These are phyloP conservation scores for Lactarius indigo DNA, from an alignment of 768 basidiomycete genomes.

Conservation along the genomic window DNA sequence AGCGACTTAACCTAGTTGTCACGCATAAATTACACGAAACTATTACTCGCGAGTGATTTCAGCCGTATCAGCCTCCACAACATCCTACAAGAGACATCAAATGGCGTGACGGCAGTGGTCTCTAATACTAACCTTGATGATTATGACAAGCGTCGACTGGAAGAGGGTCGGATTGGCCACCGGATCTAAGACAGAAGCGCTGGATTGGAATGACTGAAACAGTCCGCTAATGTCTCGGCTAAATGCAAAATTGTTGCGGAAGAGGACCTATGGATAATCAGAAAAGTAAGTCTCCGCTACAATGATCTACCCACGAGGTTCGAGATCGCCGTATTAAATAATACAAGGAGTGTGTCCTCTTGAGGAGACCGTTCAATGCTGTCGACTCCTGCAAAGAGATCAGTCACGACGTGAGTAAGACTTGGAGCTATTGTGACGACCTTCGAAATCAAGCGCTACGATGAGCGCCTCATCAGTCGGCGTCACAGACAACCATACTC, in stretches of 20 bases:
- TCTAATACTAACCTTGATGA: conserved; percentile 47
- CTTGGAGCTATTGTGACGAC: conserved; percentile 27
- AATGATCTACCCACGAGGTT: conserved; percentile 43
- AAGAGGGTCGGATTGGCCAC: conserved; percentile 55
- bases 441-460: conserved; percentile 65
- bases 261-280: conserved; percentile 43
- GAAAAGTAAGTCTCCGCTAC: conserved; percentile 40
- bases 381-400: conserved; percentile 44
- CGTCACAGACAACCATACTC: conserved; percentile 66
- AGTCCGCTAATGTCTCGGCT: conserved; percentile 55
- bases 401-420: background rate
- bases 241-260: conserved; percentile 41
- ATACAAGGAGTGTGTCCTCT: conserved; percentile 57
- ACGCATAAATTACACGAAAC: background rate
- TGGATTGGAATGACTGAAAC: conserved; percentile 58
- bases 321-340: conserved; percentile 64
- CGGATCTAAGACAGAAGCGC: conserved; percentile 53
- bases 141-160: conserved; percentile 54
- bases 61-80: conserved; percentile 54
- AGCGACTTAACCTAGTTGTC: background rate
- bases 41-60: conserved; percentile 53
- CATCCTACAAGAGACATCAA: conserved; percentile 41
- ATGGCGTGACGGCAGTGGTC: background rate
- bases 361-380: conserved; percentile 61
- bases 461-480: conserved; percentile 52